phyloP scores from a whole-genome alignment of 805 yeast species.

The Candida patagonica region DNA sequence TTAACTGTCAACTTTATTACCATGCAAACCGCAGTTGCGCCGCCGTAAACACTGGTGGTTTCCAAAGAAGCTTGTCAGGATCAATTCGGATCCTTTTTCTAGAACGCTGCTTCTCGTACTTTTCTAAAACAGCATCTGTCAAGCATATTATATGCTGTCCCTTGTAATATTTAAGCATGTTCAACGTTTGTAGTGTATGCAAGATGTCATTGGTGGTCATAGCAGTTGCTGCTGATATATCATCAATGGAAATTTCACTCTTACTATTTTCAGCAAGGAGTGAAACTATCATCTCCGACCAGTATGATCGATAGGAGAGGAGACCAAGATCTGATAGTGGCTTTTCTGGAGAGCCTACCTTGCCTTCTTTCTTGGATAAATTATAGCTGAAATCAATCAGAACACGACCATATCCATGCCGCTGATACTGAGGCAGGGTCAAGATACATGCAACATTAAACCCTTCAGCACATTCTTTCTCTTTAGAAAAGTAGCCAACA shows the following conservation, averaged over 20 bases:
- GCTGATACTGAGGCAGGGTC: conserved; percentile 92
- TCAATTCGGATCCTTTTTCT: conserved; percentile 71
- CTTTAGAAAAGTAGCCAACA: conserved; percentile 95
- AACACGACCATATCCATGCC: conserved; percentile 88
- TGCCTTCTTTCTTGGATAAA: conserved; percentile 77
- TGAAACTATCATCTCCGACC: conserved; percentile 85
- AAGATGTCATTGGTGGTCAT: conserved; percentile 96
- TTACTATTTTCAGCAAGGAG: conserved; percentile 61
- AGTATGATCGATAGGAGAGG: conserved; percentile 85
- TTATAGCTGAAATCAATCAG: conserved; percentile 91
- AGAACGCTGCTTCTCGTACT: conserved; percentile 61
- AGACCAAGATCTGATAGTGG: conserved; percentile 93
- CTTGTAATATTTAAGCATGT: conserved; percentile 82
- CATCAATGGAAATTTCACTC: conserved; percentile 71
- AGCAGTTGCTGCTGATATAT: conserved; percentile 72
- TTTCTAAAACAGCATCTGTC: conserved; percentile 70
- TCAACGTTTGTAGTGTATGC: conserved; percentile 86
- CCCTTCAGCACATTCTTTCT: conserved; percentile 89
- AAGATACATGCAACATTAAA: conserved; percentile 96
- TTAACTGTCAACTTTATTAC: too few relatives aligned
- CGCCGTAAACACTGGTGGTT: conserved; percentile 89
- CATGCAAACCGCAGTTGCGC: conserved; percentile 94
- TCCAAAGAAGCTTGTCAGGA: conserved; percentile 71
- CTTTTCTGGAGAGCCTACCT: conserved; percentile 94
- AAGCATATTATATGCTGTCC: conserved; percentile 89